Conservation (phyloP, 2,329 filamentous ascomycete genomes). For the Fusarium sp. region DNA sequence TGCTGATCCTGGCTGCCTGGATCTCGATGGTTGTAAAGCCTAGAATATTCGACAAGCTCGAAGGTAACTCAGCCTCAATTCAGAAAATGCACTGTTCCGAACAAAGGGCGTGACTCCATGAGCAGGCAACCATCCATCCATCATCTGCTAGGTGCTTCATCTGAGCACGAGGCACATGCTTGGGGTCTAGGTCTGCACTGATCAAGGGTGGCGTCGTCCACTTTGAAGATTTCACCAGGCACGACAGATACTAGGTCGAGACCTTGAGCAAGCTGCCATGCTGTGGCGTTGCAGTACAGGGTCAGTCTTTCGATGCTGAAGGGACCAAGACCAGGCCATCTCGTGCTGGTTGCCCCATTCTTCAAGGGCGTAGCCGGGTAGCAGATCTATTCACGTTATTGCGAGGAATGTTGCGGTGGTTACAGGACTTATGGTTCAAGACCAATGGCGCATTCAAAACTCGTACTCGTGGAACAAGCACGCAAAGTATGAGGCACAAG, state of each 20-base stretch:
- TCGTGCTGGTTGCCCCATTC: neutral
- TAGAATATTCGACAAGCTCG: slow-evolving; percentile 6
- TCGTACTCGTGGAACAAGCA: slow-evolving; percentile 35
- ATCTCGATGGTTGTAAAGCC: slow-evolving; percentile 1
- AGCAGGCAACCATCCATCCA: slow-evolving; percentile 11
- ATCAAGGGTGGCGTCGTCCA: slow-evolving; percentile 15
- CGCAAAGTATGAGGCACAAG: slow-evolving; percentile 24
- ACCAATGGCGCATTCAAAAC: slow-evolving; percentile 23
- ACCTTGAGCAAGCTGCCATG: slow-evolving; percentile 3
- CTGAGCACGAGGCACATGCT: slow-evolving; percentile 39
- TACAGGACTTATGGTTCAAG: slow-evolving; percentile 5
- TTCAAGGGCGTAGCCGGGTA: neutral
- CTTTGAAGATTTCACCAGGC: slow-evolving; percentile 20
- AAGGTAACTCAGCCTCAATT: slow-evolving; percentile 1
- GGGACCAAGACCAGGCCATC: neutral
- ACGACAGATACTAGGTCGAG: slow-evolving; percentile 8
- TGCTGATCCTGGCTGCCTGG: neutral
- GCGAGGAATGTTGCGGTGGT: slow-evolving; percentile 6
- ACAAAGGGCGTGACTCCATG: slow-evolving; percentile 20
- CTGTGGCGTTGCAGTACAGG: slow-evolving; percentile 6
- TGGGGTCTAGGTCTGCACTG: slow-evolving; percentile 15
- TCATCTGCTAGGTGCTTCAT: slow-evolving; percentile 12
- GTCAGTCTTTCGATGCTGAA: slow-evolving; percentile 1
- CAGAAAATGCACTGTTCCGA: slow-evolving; percentile 27
- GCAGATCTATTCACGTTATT: neutral